Base-by-base conservation (phyloP, 306 rosid genomes). In the Delonix regia region DNA sequence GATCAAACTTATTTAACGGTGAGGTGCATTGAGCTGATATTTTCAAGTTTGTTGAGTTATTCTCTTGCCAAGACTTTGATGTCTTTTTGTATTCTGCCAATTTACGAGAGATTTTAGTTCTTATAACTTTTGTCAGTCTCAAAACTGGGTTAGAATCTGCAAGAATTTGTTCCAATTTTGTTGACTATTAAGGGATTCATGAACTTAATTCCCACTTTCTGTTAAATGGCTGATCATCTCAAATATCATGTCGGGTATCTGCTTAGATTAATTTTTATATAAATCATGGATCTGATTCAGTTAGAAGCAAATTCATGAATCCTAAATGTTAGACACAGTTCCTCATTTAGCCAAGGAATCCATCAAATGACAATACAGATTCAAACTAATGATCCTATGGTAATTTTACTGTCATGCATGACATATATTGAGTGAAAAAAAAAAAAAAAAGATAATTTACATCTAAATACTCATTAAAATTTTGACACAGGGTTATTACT, bases 1-100 rank as follows among this genome's bases (percentile, higher is more conserved):
- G 78, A 83, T 61, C 47, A 47, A 64, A 56, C 67, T 77, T 77
- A 36, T 48, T 85, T 74, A 47, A 60, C 75, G 72, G 71, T 73
- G 42, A 62, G 81, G 63, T 78, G 63, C 77, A 62, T 39, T 84
- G 62, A 81, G 72, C 49, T 80, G 78, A 66, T 68, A 66, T 47
- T 81, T 62, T 66, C n/a, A 33, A n/a, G 83, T 57, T 27, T 77
- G 42, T 44, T 57, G 51, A 75, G 82, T 71, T 60, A 18, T 86
- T 75, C 59, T 65, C 62, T 79, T 72, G 48, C 47, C 0, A 0
- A 47, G 22, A 47, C 34, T 57, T 34, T 74, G 28, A 11, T 41
- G n/a, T 83, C 14, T 16, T 45, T n/a, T 24, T 36, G 24, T 27
- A 1, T 47, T 73, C 3, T 81, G 80, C 68, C 22, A 7, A 59